Evolutionary conservation across 805 yeast genomes (phyloP).

Genomic region (Candida silvicultrix): DNA sequence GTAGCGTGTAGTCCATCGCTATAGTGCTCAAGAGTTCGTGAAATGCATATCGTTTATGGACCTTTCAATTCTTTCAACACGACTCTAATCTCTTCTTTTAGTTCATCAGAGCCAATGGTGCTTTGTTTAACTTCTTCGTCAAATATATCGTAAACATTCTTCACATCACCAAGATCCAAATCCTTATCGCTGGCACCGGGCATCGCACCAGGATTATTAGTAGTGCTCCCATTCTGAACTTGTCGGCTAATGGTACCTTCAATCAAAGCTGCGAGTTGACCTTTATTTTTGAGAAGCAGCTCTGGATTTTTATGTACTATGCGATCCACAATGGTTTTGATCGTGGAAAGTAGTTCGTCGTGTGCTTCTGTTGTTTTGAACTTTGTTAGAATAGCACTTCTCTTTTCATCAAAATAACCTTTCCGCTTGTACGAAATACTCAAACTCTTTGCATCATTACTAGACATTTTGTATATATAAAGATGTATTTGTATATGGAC

Average conservation of each 20-base stretch:
- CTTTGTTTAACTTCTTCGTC: slow-evolving; percentile 14
- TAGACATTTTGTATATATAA: background rate
- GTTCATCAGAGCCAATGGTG: slow-evolving; percentile 10
- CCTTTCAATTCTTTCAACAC: slow-evolving; percentile 5
- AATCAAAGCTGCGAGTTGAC: slow-evolving; percentile 18
- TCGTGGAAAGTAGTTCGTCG: slow-evolving; percentile 7
- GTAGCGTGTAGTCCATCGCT: too few relatives aligned
- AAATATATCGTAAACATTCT: slow-evolving; percentile 10
- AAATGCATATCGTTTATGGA: too few relatives aligned
- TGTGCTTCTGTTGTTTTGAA: slow-evolving; percentile 14
- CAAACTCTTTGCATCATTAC: slow-evolving; percentile 7
- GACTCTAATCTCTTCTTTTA: slow-evolving; percentile 5
- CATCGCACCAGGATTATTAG: background rate
- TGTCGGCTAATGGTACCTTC: slow-evolving; percentile 13
- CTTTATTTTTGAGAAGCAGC: slow-evolving; percentile 16
- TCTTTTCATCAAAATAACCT: slow-evolving; percentile 15
- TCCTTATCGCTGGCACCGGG: background rate
- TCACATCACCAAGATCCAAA: slow-evolving; percentile 1
- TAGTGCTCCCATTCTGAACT: background rate
- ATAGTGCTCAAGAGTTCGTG: too few relatives aligned
- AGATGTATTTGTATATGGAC: too few relatives aligned
- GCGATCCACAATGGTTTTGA: slow-evolving; percentile 9
- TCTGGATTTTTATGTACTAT: slow-evolving; percentile 16
- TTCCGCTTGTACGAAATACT: slow-evolving; percentile 13
- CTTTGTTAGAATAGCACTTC: slow-evolving; percentile 9